A percentile compares a stretch with the other conserved stretches of the same genome.
Conservation (phyloP, 176 grass and related monocot genomes). For the Lolium rigidum region DNA sequence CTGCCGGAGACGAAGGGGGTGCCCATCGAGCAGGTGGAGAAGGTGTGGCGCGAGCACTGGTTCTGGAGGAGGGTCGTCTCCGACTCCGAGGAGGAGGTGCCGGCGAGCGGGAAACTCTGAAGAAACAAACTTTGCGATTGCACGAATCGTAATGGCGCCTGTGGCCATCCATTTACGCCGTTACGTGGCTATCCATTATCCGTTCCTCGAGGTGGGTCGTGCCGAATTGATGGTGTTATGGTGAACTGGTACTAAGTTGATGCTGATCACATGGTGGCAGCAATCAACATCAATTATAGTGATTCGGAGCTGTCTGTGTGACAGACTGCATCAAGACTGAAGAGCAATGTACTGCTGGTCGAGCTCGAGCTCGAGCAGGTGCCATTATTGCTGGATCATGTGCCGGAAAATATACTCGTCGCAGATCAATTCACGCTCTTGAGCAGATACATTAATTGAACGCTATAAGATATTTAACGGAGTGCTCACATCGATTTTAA, state of each 20-base stretch:
- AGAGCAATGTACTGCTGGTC: too few species aligned
- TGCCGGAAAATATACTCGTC: too few species aligned
- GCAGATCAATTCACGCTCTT: too few species aligned
- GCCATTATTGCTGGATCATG: too few species aligned
- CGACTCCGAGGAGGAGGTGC: neutral
- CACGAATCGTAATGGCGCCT: neutral
- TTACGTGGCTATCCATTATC: neutral
- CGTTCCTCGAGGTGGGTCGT: neutral
- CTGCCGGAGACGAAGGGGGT: constrained; percentile 67
- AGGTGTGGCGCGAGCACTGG: constrained; percentile 65
- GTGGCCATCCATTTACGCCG: neutral
- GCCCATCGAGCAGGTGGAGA: constrained; percentile 68
- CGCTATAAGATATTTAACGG: too few species aligned
- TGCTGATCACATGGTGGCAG: neutral
- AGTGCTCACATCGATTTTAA: too few species aligned
- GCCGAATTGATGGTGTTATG: neutral
- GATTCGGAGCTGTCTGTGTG: neutral
- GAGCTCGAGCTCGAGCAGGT: too few species aligned
- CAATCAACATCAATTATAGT: neutral
- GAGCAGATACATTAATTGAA: too few species aligned
- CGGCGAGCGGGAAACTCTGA: constrained; percentile 20
- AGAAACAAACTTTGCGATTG: neutral
- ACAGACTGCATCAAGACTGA: neutral
- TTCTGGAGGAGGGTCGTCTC: constrained; percentile 58
- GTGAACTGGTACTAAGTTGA: neutral